Evolutionary conservation across 495 filamentous ascomycete species (phyloP).

Genomic region (Oleoguttula mirabilis): DNA sequence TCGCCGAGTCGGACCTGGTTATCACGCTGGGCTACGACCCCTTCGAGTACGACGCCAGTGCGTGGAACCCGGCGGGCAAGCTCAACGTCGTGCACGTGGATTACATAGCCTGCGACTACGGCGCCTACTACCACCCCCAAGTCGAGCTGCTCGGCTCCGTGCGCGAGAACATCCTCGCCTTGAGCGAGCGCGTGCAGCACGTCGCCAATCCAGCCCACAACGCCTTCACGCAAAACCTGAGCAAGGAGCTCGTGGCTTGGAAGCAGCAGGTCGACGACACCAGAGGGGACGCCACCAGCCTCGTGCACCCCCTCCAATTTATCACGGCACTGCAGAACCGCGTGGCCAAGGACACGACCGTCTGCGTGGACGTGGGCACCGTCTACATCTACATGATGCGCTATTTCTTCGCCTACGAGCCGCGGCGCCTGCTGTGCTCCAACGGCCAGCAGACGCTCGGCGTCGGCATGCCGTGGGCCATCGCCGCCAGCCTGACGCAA

Average conservation of each 20-base stretch:
- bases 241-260: slow-evolving; percentile 22
- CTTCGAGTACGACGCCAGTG: slow-evolving; percentile 29
- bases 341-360: slow-evolving; percentile 24
- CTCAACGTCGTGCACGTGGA: slow-evolving; percentile 30
- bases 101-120: slow-evolving; percentile 25
- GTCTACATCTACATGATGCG: slow-evolving; percentile 35
- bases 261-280: slow-evolving; percentile 10
- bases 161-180: slow-evolving; percentile 22
- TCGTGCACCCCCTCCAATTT: slow-evolving; percentile 31
- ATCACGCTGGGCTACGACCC: slow-evolving; percentile 33
- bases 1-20: slow-evolving; percentile 28
- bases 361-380: slow-evolving; percentile 29
- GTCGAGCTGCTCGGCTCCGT: slow-evolving; percentile 29
- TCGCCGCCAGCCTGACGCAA: slow-evolving; percentile 29
- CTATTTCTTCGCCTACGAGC: slow-evolving; percentile 31
- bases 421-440: slow-evolving; percentile 28
- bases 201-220: slow-evolving; percentile 22
- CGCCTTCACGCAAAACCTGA: slow-evolving; percentile 15
- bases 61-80: slow-evolving; percentile 26
- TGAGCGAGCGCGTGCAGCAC: slow-evolving; percentile 16
- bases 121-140: slow-evolving; percentile 25
- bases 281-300: slow-evolving; percentile 9
- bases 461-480: slow-evolving; percentile 33
- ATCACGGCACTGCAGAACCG: slow-evolving; percentile 26
- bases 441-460: slow-evolving; percentile 35